A percentile compares a stretch with the other conserved stretches of the same genome.
phyloP scores from a whole-genome alignment of 169 alveolate species.

The Babesia sp. region DNA sequence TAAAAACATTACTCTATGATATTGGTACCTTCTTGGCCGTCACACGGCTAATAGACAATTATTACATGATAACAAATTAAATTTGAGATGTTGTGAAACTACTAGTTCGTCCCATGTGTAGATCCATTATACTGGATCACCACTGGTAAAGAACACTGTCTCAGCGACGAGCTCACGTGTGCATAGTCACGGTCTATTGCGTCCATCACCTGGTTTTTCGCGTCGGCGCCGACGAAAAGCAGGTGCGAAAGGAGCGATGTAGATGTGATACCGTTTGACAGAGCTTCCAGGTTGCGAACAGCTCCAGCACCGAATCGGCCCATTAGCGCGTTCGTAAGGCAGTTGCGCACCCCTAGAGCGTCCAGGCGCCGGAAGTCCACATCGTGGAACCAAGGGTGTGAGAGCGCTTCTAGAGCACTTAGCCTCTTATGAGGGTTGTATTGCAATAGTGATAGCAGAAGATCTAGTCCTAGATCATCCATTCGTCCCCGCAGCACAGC shows the following conservation, averaged over 20 bases:
- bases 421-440: constrained; percentile 92
- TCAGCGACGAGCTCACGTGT: constrained; percentile 3
- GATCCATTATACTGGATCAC: constrained; percentile 24
- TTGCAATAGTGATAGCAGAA: constrained; percentile 87
- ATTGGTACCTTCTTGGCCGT: too few relatives aligned
- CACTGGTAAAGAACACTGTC: constrained; percentile 34
- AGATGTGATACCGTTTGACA: constrained; percentile 69
- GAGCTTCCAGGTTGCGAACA: constrained; percentile 73
- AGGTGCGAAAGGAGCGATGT: constrained; percentile 80
- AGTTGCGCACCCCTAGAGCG: constrained; percentile 81
- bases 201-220: constrained; percentile 36
- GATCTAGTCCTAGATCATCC: constrained; percentile 82
- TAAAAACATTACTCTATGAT: too few relatives aligned
- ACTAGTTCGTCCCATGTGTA: not conserved
- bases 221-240: constrained; percentile 47
- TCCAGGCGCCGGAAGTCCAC: constrained; percentile 78
- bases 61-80: too few relatives aligned
- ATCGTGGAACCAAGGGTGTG: constrained; percentile 92
- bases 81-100: too few relatives aligned
- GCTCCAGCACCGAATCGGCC: constrained; percentile 78
- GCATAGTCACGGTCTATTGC: constrained; percentile 66
- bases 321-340: constrained; percentile 76
- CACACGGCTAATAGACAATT: too few relatives aligned
- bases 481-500: constrained; percentile 68
- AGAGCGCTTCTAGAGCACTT: constrained; percentile 92